Base-by-base conservation (phyloP, 225 moss, liverwort and hornwort species). In the Takakia lepidozioides region DNA sequence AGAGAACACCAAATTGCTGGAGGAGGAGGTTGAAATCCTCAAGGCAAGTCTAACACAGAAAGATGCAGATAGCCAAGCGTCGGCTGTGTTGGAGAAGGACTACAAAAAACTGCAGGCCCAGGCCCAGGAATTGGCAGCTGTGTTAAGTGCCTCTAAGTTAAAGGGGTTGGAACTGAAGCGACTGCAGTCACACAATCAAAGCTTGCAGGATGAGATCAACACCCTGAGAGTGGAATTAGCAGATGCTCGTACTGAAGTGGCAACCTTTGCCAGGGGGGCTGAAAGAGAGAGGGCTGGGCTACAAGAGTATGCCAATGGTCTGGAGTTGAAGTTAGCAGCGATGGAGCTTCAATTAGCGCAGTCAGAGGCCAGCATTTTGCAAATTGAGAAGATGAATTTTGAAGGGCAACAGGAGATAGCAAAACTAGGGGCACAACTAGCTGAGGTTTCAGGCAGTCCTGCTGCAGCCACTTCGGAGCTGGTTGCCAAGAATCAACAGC, bases 311-410 rank as follows among this genome's bases (percentile, higher is more conserved):
- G 55, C 73, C 18, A 57, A 49, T 35, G 62, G 67, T 20, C 55
- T 93, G 55, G 84, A 89, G 61, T 48, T 69, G 18, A 86, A 83
- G 71, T 48, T 86, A 56, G 60, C 44, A 37, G 74, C 73, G 27
- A 61, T 93, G 62, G 81, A 82, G 52, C 41, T 62, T 19, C 75
- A 86, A 64, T 39, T 86, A 46, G 64, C 62, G 35, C 73, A 74
- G 55, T 51, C 75, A 20, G 65, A 78, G 51, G 63, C 71, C 19
- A 72, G 60, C 20, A 69, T 29, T 24, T 36, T 62, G 21, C 67
- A 81, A 46, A 51, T 78, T 55, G 64, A 65, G 62, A 53, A 49
- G 29, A 20, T 84, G 58, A 70, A 72, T 76, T 49, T 52, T 25
- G 75, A 73, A 55, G 71, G 76, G 37, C 54, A 36, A 30, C 67